Evolutionary conservation across 78 protist species (phyloP).

Genomic region (Cavenderia fasciculata): DNA sequence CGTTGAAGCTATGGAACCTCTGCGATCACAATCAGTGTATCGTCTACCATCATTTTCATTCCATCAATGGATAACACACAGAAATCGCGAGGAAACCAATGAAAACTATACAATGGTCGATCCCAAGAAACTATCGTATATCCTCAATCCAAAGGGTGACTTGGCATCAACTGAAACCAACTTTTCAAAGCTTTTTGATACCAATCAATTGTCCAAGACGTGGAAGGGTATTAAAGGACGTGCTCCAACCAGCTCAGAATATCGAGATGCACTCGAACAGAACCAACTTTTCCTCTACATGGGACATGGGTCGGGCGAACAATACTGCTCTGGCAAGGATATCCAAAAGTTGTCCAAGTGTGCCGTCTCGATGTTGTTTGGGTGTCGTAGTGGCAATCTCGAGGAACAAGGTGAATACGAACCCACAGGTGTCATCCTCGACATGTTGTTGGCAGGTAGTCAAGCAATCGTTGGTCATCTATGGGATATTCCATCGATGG

Average conservation of each 20-base stretch:
- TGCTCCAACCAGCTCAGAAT: slow-evolving; percentile 29
- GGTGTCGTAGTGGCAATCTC: slow-evolving; percentile 79
- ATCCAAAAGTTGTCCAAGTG: slow-evolving; percentile 54
- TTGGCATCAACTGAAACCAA: slow-evolving; percentile 39
- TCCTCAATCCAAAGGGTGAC: slow-evolving; percentile 80
- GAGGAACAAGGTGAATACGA: slow-evolving; percentile 78
- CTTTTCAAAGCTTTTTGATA: slow-evolving; percentile 14
- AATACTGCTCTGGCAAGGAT: slow-evolving; percentile 39
- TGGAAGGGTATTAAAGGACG: slow-evolving; percentile 80
- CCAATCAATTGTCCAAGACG: neutral
- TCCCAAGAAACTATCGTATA: slow-evolving; percentile 38
- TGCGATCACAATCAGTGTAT: slow-evolving; percentile 1
- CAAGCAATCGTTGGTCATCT: slow-evolving; percentile 41
- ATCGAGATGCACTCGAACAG: slow-evolving; percentile 31
- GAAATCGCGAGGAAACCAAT: neutral
- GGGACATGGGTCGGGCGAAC: slow-evolving; percentile 89
- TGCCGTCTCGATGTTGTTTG: slow-evolving; percentile 79
- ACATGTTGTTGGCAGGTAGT: slow-evolving; percentile 77
- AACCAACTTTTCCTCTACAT: slow-evolving; percentile 74
- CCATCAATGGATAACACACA: slow-evolving; percentile 19
- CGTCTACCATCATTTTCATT: slow-evolving; percentile 62
- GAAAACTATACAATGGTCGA: slow-evolving; percentile 2
- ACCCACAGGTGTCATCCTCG: slow-evolving; percentile 65
- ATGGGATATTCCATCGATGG: slow-evolving; percentile 58
- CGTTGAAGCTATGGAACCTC: slow-evolving; percentile 64